Base-by-base conservation (phyloP, 345 rosid species). In the Melaleuca quinquenervia region DNA sequence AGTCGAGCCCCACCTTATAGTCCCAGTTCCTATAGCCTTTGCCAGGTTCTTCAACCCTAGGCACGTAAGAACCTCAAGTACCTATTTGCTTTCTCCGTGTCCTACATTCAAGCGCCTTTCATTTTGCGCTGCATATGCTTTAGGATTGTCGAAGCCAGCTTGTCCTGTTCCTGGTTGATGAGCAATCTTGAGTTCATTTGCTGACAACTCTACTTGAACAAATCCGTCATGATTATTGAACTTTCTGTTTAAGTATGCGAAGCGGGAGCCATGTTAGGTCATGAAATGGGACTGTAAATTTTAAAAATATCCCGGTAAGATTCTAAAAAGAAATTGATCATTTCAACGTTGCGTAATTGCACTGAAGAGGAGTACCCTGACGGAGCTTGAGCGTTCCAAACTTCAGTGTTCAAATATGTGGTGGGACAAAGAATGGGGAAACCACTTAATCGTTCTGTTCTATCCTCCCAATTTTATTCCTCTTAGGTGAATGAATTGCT, bases 61-160 rank as follows among this genome's bases (percentile, higher is more conserved):
- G 18, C 0, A 36, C 7, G 36, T 9, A 45, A 8, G 45, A 32
- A 8, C 78, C 45, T 64, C 45, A 0, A 32, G 78, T 64, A 0
- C 0, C 0, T 0, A 64, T 32, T 60, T 32, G 11, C 75, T 15
- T 0, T 64, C 22, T 29, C 76, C 1, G 1, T 64, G 29, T 32
- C 3, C 0, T 2, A 64, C 45, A 16, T 36, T 36, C 7, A 0
- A 10, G 48, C 5, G 0, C 32, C 78, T 70, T 70, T 70, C 0
- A 48, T 70, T 70, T 36, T 36, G 41, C 0, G 7, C 48, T 36
- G 24, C 78, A 2, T 36, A 32, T 70, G 78, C 36, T 32, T 62
- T 70, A 18, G 48, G 78, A 8, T 70, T 32, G 22, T 70, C 2
- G 24, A 36, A 70, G 44, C 78, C 78, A 36, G 48, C 7, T 70